Evolutionary conservation across 2,329 filamentous ascomycete species (phyloP).

Genomic region (Phaeosphaeriaceae sp.): DNA sequence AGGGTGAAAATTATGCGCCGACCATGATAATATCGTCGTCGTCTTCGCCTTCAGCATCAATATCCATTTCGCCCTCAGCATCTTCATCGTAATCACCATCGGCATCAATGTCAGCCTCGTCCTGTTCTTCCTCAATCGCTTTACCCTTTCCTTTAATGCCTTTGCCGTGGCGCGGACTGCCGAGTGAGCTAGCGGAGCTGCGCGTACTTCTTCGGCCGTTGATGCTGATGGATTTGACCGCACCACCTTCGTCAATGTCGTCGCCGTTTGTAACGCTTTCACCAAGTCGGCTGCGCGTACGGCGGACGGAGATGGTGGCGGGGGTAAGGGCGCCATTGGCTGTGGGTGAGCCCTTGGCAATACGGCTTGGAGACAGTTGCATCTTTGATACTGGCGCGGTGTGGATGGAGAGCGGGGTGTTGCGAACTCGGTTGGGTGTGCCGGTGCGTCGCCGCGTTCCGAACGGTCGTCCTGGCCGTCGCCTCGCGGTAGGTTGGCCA

Average conservation of each 20-base stretch:
- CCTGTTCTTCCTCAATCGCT: conserved; percentile 37
- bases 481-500: conserved; percentile 49
- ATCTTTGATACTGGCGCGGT: conserved; percentile 42
- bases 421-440: conserved; percentile 40
- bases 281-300: conserved; percentile 54
- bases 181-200: conserved; percentile 37
- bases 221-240: conserved; percentile 30
- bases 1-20: conserved; percentile 23
- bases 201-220: conserved; percentile 39
- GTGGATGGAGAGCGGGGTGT: conserved; percentile 33
- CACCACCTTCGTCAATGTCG: conserved; percentile 38
- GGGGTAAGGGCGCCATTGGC: conserved; percentile 43
- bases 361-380: conserved; percentile 38
- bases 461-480: conserved; percentile 47
- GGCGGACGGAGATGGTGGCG: conserved; percentile 35
- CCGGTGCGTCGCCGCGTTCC: conserved; percentile 45
- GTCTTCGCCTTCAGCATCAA: conserved; percentile 26
- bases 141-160: conserved; percentile 37
- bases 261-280: conserved; percentile 49
- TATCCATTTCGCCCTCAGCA: conserved; percentile 31
- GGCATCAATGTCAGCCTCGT: conserved; percentile 38
- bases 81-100: conserved; percentile 36
- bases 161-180: conserved; percentile 31
- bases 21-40: conserved; percentile 41
- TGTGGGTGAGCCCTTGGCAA: conserved; percentile 37